A percentile compares a stretch with the other conserved stretches of the same genome.
phyloP scores from a whole-genome alignment of 768 basidiomycete species.

The Amylocystis lapponica region DNA sequence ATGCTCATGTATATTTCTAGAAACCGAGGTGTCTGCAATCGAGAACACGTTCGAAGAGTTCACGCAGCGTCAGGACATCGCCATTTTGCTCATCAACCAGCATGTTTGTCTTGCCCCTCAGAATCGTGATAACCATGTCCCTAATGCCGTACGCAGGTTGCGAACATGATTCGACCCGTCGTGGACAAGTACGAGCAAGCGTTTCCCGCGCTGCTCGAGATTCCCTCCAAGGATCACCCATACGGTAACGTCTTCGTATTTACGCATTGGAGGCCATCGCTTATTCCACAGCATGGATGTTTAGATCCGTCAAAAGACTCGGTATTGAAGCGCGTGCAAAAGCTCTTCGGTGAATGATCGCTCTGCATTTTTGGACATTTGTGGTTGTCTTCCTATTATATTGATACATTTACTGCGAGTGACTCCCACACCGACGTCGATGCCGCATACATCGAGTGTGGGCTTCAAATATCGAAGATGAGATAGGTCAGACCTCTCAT shows the following conservation, averaged over 20 bases:
- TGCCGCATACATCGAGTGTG: no score
- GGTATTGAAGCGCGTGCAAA: constrained; percentile 93
- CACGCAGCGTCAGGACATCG: constrained; percentile 91
- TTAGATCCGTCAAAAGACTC: constrained; percentile 95
- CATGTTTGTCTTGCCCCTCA: constrained; percentile 56
- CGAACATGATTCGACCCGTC: constrained; percentile 92
- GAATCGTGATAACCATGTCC: not conserved
- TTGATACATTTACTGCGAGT: no score
- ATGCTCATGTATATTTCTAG: constrained; percentile 37
- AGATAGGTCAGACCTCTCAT: no score
- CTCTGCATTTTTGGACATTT: not conserved
- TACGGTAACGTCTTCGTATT: constrained; percentile 63
- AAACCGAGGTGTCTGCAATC: constrained; percentile 86
- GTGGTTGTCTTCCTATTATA: constrained; percentile 1
- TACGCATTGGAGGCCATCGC: no score
- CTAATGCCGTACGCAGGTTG: constrained; percentile 51
- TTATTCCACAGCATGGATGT: constrained; percentile 4
- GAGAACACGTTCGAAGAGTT: constrained; percentile 93
- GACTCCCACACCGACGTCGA: no score
- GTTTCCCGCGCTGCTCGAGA: constrained; percentile 95
- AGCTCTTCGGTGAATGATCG: constrained; percentile 82
- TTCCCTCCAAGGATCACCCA: constrained; percentile 97
- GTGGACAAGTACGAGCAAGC: constrained; percentile 95
- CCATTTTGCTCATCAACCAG: constrained; percentile 96
- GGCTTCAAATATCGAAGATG: no score